phyloP scores from a whole-genome alignment of 1,139 yeast genomes.

The Hansenula sp. region DNA sequence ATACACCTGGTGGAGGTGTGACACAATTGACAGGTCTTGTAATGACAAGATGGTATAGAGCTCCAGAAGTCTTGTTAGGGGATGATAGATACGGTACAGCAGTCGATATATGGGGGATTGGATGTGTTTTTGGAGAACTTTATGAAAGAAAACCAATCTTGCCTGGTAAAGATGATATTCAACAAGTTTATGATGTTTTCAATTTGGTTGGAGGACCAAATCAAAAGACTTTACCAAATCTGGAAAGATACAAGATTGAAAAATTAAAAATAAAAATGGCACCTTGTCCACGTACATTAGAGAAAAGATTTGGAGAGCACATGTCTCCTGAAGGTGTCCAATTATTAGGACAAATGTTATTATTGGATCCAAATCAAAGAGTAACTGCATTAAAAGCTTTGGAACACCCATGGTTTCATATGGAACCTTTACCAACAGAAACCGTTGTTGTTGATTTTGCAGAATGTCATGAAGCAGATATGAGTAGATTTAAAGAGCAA shows the following conservation, averaged over 20 bases:
- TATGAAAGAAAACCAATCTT: constrained; percentile 78
- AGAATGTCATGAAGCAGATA: constrained; percentile 87
- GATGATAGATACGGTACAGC: constrained; percentile 87
- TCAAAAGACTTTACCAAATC: constrained; percentile 60
- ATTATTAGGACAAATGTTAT: constrained; percentile 50
- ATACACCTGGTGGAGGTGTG: constrained; percentile 61
- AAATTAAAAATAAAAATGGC: constrained; percentile 8
- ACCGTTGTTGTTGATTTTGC: constrained; percentile 56
- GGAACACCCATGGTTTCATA: constrained; percentile 60
- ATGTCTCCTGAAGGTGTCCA: constrained; percentile 27
- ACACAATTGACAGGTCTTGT: constrained; percentile 83
- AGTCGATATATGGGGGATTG: constrained; percentile 95
- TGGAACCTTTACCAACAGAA: constrained; percentile 64
- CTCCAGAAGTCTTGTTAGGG: constrained; percentile 88
- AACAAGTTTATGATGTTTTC: constrained; percentile 83
- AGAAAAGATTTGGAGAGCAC: constrained; percentile 38
- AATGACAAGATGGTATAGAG: constrained; percentile 96
- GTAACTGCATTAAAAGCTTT: constrained; percentile 78
- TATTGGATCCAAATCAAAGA: constrained; percentile 66
- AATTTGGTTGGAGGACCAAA: constrained; percentile 79
- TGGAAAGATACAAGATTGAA: constrained; percentile 24
- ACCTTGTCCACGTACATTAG: constrained; percentile 52
- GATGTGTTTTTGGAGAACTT: constrained; percentile 93
- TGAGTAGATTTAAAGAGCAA: constrained; percentile 58
- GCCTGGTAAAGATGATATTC: constrained; percentile 83